phyloP scores from a whole-genome alignment of 768 basidiomycete genomes.

The Macrolepiota albuminosa region DNA sequence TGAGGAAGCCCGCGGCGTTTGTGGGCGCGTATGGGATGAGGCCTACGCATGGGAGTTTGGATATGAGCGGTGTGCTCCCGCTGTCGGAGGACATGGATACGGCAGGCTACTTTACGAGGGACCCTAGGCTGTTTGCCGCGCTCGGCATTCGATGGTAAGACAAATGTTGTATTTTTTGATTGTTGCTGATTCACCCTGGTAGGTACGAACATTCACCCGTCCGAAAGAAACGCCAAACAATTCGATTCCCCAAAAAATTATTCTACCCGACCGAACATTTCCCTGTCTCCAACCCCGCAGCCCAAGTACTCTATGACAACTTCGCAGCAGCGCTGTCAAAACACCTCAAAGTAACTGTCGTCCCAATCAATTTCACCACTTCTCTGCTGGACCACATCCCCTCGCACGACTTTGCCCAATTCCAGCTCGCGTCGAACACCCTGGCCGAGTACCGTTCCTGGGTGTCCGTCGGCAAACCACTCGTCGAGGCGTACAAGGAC shows the following conservation, averaged over 20 bases:
- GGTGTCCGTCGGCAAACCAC: conserved; percentile 28
- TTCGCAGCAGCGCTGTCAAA: conserved; percentile 22
- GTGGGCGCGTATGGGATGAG: conserved; percentile 34
- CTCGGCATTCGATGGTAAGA: conserved; percentile 26
- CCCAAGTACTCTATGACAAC: conserved; percentile 26
- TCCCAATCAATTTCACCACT: conserved; percentile 24
- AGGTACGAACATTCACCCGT: conserved; percentile 30
- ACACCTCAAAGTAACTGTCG: conserved; percentile 22
- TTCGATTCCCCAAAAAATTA: conserved; percentile 26
- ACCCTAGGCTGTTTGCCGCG: conserved; percentile 25
- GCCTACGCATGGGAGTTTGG: conserved; percentile 28
- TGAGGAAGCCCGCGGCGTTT: conserved; percentile 34
- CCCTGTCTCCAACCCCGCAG: conserved; percentile 24
- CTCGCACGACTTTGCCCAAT: conserved; percentile 22
- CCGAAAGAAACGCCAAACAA: conserved; percentile 17
- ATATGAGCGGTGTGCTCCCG: conserved; percentile 29
- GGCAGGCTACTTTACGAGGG: conserved; percentile 30
- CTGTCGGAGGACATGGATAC: conserved; percentile 37
- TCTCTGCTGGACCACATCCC: conserved; percentile 26
- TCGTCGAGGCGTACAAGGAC: conserved; percentile 18
- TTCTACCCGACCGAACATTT: conserved; percentile 32
- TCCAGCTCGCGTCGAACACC: conserved; percentile 26
- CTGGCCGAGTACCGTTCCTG: conserved; percentile 34
- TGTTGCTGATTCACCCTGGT: background rate
- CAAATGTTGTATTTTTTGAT: background rate